These are phyloP conservation scores for Fusarium drepaniforme DNA, from an alignment of 2,329 filamentous ascomycete genomes.

Conservation along the genomic window DNA sequence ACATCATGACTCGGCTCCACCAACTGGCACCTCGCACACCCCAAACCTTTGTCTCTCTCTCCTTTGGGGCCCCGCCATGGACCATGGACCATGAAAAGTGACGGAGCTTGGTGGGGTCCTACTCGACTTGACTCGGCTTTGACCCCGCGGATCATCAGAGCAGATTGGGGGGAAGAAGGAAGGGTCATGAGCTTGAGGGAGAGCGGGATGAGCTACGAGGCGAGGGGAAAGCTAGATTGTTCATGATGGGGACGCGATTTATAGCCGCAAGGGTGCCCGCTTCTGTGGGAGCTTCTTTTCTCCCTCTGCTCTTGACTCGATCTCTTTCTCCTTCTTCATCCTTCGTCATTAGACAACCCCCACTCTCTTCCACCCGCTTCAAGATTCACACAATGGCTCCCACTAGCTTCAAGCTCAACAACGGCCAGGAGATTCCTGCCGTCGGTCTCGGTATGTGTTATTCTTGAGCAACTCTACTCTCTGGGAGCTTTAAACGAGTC, in stretches of 20 bases:
- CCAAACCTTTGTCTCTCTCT: slow-evolving; percentile 24
- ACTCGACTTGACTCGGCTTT: slow-evolving; percentile 18
- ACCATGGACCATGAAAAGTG: neutral
- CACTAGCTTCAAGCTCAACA: slow-evolving; percentile 73
- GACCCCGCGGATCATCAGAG: slow-evolving; percentile 40
- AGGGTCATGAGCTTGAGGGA: slow-evolving; percentile 1
- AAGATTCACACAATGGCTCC: slow-evolving; percentile 59
- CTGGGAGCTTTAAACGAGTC: neutral
- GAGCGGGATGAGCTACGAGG: slow-evolving; percentile 2
- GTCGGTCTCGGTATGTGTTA: slow-evolving; percentile 68
- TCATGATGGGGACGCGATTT: slow-evolving; percentile 38
- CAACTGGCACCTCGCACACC: slow-evolving; percentile 10
- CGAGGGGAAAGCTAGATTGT: slow-evolving; percentile 4
- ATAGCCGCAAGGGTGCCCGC: slow-evolving; percentile 31
- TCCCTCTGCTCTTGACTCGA: slow-evolving; percentile 20
- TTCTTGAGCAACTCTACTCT: neutral
- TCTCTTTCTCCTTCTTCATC: slow-evolving; percentile 6
- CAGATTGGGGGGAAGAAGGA: slow-evolving; percentile 23
- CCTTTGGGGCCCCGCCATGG: neutral
- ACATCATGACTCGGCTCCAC: slow-evolving; percentile 14
- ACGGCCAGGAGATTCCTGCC: slow-evolving; percentile 71
- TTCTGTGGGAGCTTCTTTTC: slow-evolving; percentile 1
- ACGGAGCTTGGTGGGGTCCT: slow-evolving; percentile 32
- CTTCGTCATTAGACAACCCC: slow-evolving; percentile 1
- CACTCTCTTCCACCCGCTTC: slow-evolving; percentile 1